phyloP scores from a whole-genome alignment of 2,329 filamentous ascomycete species.

The Microascus cirrosus region DNA sequence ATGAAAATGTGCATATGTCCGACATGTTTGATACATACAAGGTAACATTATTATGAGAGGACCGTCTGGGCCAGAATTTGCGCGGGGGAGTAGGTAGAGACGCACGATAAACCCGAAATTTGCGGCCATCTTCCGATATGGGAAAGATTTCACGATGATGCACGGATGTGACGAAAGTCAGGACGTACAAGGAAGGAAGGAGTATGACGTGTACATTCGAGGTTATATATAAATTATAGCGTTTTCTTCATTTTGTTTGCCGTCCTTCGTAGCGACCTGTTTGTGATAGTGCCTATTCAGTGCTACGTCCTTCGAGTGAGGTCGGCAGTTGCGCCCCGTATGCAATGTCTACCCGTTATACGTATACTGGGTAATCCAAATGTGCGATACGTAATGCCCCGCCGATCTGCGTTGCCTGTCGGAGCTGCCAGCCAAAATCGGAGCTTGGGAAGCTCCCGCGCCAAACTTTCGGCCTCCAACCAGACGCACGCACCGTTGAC shows the following conservation, averaged over 20 bases:
- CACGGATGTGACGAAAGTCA: neutral
- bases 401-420: neutral
- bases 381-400: neutral
- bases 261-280: neutral
- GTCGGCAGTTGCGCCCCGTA: neutral
- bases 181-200: neutral
- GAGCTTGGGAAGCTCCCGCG: neutral
- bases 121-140: neutral
- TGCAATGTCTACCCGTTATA: neutral
- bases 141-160: neutral
- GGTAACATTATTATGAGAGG: neutral
- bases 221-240: neutral
- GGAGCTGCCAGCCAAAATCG: neutral
- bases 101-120: neutral
- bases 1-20: neutral
- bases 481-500: neutral
- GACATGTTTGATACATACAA: neutral
- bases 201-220: neutral
- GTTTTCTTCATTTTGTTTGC: neutral
- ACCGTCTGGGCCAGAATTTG: neutral
- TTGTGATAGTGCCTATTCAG: neutral
- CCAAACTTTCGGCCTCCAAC: neutral
- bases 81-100: neutral
- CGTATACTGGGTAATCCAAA: neutral
- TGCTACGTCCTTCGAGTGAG: neutral